Percentiles rank a stretch among this genome's conserved stretches.
Evolutionary conservation across 208 protist genomes (phyloP).

Genomic region (Trypanosoma melophagium): DNA sequence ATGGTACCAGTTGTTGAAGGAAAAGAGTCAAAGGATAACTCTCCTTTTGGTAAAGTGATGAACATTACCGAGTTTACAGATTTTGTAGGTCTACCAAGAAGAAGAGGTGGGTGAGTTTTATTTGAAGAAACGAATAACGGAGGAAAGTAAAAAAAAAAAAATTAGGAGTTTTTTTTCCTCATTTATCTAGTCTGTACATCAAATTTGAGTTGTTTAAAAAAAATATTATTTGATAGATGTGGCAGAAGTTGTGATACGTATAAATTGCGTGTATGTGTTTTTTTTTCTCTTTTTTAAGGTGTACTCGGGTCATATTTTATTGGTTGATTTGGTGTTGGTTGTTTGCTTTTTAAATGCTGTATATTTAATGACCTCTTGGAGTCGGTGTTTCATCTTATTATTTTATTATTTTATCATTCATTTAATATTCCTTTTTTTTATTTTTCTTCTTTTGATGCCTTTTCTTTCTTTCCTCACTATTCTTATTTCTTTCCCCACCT

Average conservation of each 20-base stretch:
- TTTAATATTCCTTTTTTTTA: background rate
- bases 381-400: background rate
- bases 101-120: background rate
- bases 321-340: no score
- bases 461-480: background rate
- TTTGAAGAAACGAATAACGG: background rate
- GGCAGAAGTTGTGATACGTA: no score
- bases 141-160: background rate
- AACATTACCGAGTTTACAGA: background rate
- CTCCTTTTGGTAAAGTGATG: conserved; percentile 9
- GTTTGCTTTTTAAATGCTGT: no score
- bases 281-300: background rate
- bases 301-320: no score
- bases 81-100: background rate
- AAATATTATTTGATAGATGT: no score
- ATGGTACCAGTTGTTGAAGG: background rate
- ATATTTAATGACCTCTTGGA: conserved; percentile 3
- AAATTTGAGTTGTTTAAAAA: no score
- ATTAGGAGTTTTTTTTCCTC: background rate
- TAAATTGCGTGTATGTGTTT: background rate
- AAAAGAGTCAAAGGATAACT: background rate
- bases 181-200: background rate
- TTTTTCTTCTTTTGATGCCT: conserved; percentile 5
- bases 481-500: background rate
- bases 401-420: background rate